phyloP scores from a whole-genome alignment of 441 rosid species.

The Cnidoscolus chayamansa region DNA sequence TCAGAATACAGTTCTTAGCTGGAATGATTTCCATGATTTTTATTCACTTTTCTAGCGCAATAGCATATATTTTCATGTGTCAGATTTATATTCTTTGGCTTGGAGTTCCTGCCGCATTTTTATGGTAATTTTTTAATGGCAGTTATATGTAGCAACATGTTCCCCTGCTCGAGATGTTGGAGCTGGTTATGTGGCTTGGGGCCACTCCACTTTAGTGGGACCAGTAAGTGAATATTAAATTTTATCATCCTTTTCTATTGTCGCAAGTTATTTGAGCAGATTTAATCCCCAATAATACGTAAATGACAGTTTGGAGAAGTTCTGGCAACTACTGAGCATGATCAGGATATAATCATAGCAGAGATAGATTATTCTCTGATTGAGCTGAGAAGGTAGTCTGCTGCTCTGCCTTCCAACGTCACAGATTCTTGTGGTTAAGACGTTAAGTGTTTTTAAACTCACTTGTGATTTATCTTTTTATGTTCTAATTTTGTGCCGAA shows the following conservation, averaged over 20 bases:
- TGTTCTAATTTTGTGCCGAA: conserved; percentile 5
- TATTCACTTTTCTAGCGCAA: not conserved
- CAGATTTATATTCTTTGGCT: not conserved
- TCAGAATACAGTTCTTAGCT: not conserved
- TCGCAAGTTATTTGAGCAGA: not conserved
- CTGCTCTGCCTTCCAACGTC: conserved; percentile 10
- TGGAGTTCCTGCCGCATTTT: conserved; percentile 13
- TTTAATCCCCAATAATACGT: conserved; percentile 7
- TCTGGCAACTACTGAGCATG: conserved; percentile 77
- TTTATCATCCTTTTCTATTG: not conserved
- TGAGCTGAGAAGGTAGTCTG: conserved; percentile 65
- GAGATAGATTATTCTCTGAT: conserved; percentile 77
- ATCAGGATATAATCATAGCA: conserved; percentile 67
- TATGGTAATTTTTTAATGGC: conserved; percentile 23
- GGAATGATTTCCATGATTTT: not conserved
- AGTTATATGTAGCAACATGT: conserved; percentile 93
- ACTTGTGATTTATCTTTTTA: not conserved
- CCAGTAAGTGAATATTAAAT: conserved; percentile 58
- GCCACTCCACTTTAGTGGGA: conserved; percentile 94
- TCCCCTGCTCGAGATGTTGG: conserved; percentile 84
- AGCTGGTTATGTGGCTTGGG: conserved; percentile 91
- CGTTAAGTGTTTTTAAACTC: not conserved
- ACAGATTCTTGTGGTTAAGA: not conserved
- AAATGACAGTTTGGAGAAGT: conserved; percentile 82
- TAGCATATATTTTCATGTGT: not conserved